These are phyloP conservation scores for Tylopilus vinaceipallidus DNA, from an alignment of 768 basidiomycete genomes.

Conservation along the genomic window DNA sequence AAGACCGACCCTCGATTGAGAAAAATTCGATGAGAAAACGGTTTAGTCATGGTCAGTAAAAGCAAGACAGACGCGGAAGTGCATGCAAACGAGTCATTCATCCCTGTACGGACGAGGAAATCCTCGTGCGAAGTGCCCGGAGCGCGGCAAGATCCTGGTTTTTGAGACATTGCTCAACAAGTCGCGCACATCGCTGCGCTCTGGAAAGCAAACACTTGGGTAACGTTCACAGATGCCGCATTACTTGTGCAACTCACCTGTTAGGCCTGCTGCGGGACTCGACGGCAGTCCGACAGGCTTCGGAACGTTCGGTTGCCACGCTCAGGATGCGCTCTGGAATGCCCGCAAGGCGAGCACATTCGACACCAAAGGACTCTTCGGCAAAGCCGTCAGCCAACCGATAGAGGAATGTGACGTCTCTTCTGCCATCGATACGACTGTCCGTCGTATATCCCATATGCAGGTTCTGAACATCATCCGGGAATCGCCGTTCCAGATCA, in stretches of 20 bases:
- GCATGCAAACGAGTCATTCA: not conserved
- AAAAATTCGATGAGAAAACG: not conserved
- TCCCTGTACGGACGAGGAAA: slow-evolving; percentile 4
- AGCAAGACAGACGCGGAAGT: not conserved
- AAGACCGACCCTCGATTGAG: no score
- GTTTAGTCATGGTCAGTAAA: not conserved
- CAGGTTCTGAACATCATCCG: slow-evolving; percentile 63
- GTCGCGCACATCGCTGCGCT: slow-evolving; percentile 26
- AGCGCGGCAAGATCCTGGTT: slow-evolving; percentile 17
- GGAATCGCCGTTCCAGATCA: slow-evolving; percentile 59
- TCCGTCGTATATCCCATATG: slow-evolving; percentile 86
- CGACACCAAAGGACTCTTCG: slow-evolving; percentile 85
- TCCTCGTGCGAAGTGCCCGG: slow-evolving; percentile 21
- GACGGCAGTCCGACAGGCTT: slow-evolving; percentile 52
- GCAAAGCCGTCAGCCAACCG: slow-evolving; percentile 69
- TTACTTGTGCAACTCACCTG: slow-evolving; percentile 38
- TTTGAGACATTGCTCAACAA: slow-evolving; percentile 27
- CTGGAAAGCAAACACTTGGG: slow-evolving; percentile 13
- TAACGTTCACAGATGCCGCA: not conserved
- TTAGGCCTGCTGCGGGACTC: slow-evolving; percentile 48
- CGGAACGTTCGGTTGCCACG: slow-evolving; percentile 55
- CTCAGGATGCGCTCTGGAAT: slow-evolving; percentile 69
- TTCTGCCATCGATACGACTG: slow-evolving; percentile 63
- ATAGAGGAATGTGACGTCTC: slow-evolving; percentile 88
- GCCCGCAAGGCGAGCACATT: slow-evolving; percentile 87